Base-by-base conservation (phyloP, 2,329 filamentous ascomycete genomes). In the Neoascochyta sp. region DNA sequence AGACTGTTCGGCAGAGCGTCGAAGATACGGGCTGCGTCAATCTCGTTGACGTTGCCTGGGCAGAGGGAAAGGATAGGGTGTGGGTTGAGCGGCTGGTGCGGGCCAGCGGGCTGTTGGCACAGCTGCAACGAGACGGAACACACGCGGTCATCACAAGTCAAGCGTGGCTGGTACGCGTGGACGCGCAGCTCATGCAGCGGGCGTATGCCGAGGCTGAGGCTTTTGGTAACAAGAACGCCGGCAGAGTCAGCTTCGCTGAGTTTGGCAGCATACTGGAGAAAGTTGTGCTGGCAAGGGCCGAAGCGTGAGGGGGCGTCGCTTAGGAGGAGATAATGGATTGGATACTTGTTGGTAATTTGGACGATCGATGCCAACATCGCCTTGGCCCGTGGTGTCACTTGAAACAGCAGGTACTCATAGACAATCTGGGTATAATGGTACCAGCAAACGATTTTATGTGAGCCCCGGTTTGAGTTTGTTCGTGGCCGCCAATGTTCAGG, bases 81-180 rank as follows among this genome's bases (percentile, higher is more conserved):
- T 70, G 67, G 65, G 52, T 70, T 6, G 66, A 69, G 47, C 54
- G 55, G 29, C 43, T 71, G 27, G 44, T 71, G 7, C 61, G 58
- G 33, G 66, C 63, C 12, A 51, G 48, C 38, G 67, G 68, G 1
- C 13, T 69, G 50, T 18, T 66, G 45, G 23, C 50, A 12, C 54
- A 54, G 25, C 29, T 48, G 13, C 44, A 44, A 17, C 52, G 39
- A 7, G 50, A 47, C 9, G 50, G 40, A 15, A 30, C 43, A 7
- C 41, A 63, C 31, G 60, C 60, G 3, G 51, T 71, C 53, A 52
- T 70, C 3, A 71, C 68, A 10, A 60, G 60, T 8, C 57, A 45
- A 9, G 64, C 64, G 4, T 71, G 68, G 67, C 45, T 67, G 15
- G 64, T 69, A 0, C 54, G 47, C 26, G 50, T 72, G 5, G 57